Base-by-base conservation (phyloP, 169 alveolate genomes). In the Plasmodium gallinaceum region DNA sequence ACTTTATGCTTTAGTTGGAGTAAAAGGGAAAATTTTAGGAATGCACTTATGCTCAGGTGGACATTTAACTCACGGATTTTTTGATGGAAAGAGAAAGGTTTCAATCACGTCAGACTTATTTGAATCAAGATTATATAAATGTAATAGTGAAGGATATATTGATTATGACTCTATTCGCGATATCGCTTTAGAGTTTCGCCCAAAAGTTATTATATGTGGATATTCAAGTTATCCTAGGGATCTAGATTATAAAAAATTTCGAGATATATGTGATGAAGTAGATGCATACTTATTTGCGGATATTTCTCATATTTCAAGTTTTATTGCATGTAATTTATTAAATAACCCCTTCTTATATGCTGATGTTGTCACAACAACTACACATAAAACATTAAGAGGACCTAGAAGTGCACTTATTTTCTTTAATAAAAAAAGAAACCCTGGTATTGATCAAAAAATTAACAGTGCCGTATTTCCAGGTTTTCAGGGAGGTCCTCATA, bases 341-440 rank as follows among this genome's bases (percentile, higher is more conserved):
- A 98, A 98, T 2, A 95, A 98, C 10, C 99, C 99, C 32, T 96
- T 96, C 51, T 94, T 94, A 70, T 93, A 97, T 89, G 97, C 98
- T 48, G 98, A 99, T 88, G 97, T 98, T n/a, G 99, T 99, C 46
- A 98, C 99, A 18, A 96, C 97, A 43, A 98, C 99, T n/a, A 98
- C 99, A 9, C 99, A 99, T 95, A 98, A 98, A 93, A 95, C 98
- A 22, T 88, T 98, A 88, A 96, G 99, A 88, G 99, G 99, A 14
- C 99, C 99, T 2, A 94, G 99, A 66, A 96, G 99, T 18, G 99
- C 98, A 7, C 74, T 98, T 69, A 97, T 98, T 61, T 98, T 97
- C 90, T 97, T 78, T 80, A 97, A 96, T 91, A 97, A 94, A 87
- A 96, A 93, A 88, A 88, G 93, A 14, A 94, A 85, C 45, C 94